These are phyloP conservation scores for Akanthomyces uredinophilus DNA, from an alignment of 2,329 filamentous ascomycete genomes.

Conservation along the genomic window DNA sequence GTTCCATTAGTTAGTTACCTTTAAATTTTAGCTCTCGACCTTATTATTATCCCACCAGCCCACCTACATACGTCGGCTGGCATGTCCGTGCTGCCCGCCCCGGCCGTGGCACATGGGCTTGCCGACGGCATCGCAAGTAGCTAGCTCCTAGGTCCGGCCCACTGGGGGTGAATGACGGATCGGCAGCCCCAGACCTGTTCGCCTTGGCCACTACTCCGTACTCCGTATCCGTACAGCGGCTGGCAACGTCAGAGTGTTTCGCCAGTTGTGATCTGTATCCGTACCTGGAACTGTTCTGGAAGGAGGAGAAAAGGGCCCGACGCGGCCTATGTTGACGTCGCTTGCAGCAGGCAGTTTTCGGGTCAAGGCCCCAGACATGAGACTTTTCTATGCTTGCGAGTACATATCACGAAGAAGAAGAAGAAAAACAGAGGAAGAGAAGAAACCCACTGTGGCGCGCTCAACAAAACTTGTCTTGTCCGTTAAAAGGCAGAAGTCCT, in stretches of 20 bases:
- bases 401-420: not conserved
- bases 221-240: not conserved
- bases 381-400: not conserved
- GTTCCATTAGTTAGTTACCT: not conserved
- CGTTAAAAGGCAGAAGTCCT: not conserved
- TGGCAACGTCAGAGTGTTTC: not conserved
- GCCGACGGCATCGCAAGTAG: slow-evolving; percentile 3
- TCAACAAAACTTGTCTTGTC: not conserved
- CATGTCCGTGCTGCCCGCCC: not conserved
- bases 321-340: too few relatives aligned
- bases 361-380: too few relatives aligned
- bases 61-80: not conserved
- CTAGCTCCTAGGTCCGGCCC: not conserved
- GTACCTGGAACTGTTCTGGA: not conserved
- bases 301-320: not conserved
- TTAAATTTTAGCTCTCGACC: not conserved
- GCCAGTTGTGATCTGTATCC: not conserved
- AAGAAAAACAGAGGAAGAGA: not conserved
- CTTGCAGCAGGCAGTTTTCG: too few relatives aligned
- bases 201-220: too few relatives aligned
- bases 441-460: not conserved
- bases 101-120: not conserved
- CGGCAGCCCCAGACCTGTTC: not conserved
- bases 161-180: not conserved
- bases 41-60: not conserved